A percentile compares a stretch with the other conserved stretches of the same genome.
These are phyloP conservation scores for Vitis hybrid DNA, from an alignment of 177 flowering plant species.

Conservation along the genomic window DNA sequence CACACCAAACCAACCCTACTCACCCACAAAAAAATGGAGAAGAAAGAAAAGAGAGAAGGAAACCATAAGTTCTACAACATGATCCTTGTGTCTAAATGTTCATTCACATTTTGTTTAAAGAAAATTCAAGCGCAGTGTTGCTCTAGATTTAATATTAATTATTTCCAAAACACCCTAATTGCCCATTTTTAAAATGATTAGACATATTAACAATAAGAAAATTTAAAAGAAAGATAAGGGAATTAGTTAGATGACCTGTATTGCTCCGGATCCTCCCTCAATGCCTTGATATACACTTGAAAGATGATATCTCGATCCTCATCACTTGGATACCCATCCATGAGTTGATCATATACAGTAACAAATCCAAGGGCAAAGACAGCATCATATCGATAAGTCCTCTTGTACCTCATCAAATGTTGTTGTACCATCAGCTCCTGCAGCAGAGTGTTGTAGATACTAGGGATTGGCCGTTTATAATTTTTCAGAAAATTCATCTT, in stretches of 20 bases:
- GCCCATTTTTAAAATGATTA: too few species aligned
- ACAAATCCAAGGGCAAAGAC: constrained; percentile 98
- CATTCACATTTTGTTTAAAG: too few species aligned
- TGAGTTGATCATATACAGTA: constrained; percentile 88
- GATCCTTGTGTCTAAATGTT: too few species aligned
- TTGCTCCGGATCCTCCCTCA: constrained; percentile 83
- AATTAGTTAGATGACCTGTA: constrained; percentile 51
- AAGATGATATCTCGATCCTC: constrained; percentile 85
- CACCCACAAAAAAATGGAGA: too few species aligned
- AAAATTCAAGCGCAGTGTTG: background rate
- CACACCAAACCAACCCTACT: too few species aligned
- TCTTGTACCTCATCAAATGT: constrained; percentile 86
- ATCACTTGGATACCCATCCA: constrained; percentile 92
- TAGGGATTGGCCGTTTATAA: constrained; percentile 87
- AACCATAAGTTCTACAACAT: too few species aligned
- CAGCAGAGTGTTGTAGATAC: constrained; percentile 83
- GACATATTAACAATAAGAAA: too few species aligned
- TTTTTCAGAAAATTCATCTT: constrained; percentile 73
- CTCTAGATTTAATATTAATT: background rate
- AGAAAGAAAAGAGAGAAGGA: too few species aligned
- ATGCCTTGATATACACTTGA: constrained; percentile 73
- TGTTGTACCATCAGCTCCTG: constrained; percentile 94
- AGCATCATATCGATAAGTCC: constrained; percentile 69
- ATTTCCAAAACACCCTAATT: background rate
- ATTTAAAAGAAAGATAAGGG: background rate